Evolutionary conservation across 495 filamentous ascomycete species (phyloP).

Genomic region (Aspergillus campestris): DNA sequence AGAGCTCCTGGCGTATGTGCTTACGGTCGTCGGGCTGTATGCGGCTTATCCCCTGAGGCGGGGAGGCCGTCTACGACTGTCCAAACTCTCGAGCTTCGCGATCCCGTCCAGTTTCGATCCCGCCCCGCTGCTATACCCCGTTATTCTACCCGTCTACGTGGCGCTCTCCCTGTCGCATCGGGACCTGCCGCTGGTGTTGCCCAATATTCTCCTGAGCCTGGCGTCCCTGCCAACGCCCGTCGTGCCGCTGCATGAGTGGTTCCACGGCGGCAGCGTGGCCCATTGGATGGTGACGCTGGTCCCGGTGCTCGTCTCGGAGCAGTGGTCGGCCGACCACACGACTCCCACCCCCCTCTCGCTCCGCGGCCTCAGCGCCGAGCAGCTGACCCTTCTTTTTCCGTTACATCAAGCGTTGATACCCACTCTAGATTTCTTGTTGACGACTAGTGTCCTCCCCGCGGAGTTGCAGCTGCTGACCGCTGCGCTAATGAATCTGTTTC

Average conservation of each 20-base stretch:
- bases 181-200: constrained; percentile 49
- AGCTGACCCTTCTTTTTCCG: constrained; percentile 65
- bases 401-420: constrained; percentile 75
- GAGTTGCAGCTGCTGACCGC: constrained; percentile 82
- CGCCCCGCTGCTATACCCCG: constrained; percentile 82
- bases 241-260: constrained; percentile 51
- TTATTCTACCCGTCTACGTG: constrained; percentile 65
- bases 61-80: constrained; percentile 19
- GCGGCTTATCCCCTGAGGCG: constrained; percentile 37
- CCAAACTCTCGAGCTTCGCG: constrained; percentile 30
- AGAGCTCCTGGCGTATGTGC: constrained; percentile 42
- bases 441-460: constrained; percentile 74
- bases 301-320: constrained; percentile 47
- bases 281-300: constrained; percentile 69
- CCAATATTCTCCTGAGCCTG: constrained; percentile 75
- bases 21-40: constrained; percentile 36
- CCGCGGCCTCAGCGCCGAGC: constrained; percentile 47
- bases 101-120: constrained; percentile 78
- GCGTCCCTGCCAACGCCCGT: constrained; percentile 65
- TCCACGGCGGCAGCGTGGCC: constrained; percentile 46
- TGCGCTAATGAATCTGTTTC: constrained; percentile 71
- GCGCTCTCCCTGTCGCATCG: constrained; percentile 63
- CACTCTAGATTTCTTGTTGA: constrained; percentile 69
- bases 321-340: constrained; percentile 24
- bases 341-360: constrained; percentile 27